These are phyloP conservation scores for Penicillium aurantiogriseum DNA, from an alignment of 2,329 filamentous ascomycete species.

Conservation along the genomic window DNA sequence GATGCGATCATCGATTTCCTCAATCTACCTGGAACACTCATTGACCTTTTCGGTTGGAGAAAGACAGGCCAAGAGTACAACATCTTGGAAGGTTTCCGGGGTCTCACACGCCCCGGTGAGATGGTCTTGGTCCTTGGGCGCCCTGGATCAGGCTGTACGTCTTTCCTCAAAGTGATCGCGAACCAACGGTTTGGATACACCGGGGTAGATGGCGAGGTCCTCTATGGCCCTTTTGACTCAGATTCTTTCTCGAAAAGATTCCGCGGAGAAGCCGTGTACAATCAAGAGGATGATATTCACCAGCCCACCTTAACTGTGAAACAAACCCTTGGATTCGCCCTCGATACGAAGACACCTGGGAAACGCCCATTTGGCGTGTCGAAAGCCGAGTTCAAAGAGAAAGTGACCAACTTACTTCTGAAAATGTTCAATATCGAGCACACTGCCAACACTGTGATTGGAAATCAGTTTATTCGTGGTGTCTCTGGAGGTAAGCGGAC, in stretches of 20 bases:
- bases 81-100: slow-evolving; percentile 63
- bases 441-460: slow-evolving; percentile 79
- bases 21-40: slow-evolving; percentile 67
- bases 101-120: slow-evolving; percentile 74
- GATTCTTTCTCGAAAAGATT: slow-evolving; percentile 69
- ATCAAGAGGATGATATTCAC: slow-evolving; percentile 82
- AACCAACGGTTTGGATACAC: slow-evolving; percentile 65
- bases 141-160: slow-evolving; percentile 71
- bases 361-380: slow-evolving; percentile 73
- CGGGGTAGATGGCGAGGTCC: slow-evolving; percentile 67
- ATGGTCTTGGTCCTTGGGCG: slow-evolving; percentile 82
- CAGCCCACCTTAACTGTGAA: slow-evolving; percentile 82
- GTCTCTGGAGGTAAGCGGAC: slow-evolving; percentile 57
- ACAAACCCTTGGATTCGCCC: slow-evolving; percentile 80
- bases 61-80: slow-evolving; percentile 70
- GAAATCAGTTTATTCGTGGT: slow-evolving; percentile 76
- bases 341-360: slow-evolving; percentile 80
- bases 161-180: slow-evolving; percentile 66
- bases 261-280: slow-evolving; percentile 80
- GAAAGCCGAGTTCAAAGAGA: slow-evolving; percentile 71
- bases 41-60: slow-evolving; percentile 62
- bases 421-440: slow-evolving; percentile 96
- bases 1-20: slow-evolving; percentile 75
- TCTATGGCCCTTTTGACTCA: slow-evolving; percentile 71
- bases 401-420: slow-evolving; percentile 70